A percentile compares a stretch with the other conserved stretches of the same genome.
Evolutionary conservation across 208 protist species (phyloP).

Genomic region (Leishmania guyanensis): DNA sequence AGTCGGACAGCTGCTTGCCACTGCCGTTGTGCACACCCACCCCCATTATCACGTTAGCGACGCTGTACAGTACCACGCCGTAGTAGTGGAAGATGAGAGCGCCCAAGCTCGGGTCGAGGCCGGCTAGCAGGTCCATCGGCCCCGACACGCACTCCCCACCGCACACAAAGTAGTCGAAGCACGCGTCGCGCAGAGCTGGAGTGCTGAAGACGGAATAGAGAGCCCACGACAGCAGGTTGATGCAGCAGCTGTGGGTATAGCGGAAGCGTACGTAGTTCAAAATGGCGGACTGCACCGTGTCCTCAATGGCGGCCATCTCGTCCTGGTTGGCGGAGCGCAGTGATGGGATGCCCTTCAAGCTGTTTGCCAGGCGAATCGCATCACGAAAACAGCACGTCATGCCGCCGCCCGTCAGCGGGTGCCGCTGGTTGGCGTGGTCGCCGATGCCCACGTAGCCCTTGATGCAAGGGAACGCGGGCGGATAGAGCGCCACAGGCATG

Average conservation of each 20-base stretch:
- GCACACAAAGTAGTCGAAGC: constrained; percentile 90
- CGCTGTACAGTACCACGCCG: constrained; percentile 73
- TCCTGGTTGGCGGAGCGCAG: constrained; percentile 42
- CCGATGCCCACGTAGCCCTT: constrained; percentile 92
- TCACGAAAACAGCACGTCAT: constrained; percentile 94
- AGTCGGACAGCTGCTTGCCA: constrained; percentile 17
- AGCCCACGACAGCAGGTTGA: constrained; percentile 93
- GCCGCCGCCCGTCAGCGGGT: constrained; percentile 93
- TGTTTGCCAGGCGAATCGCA: constrained; percentile 61
- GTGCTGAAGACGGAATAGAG: constrained; percentile 89
- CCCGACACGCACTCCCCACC: constrained; percentile 87
- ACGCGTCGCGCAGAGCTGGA: constrained; percentile 72
- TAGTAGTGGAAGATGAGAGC: constrained; percentile 89
- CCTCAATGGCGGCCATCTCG: constrained; percentile 63
- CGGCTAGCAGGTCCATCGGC: constrained; percentile 87
- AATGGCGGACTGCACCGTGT: constrained; percentile 61
- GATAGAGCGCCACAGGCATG: constrained; percentile 82
- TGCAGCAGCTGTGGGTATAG: constrained; percentile 78
- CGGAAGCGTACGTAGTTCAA: constrained; percentile 57
- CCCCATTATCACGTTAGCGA: constrained; percentile 55
- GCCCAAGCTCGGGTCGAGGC: constrained; percentile 62
- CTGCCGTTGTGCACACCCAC: constrained; percentile 39
- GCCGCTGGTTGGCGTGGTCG: constrained; percentile 94
- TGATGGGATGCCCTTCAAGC: constrained; percentile 55
- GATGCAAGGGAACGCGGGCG: constrained; percentile 67